Conservation (phyloP, 2,329 filamentous ascomycete species). For the Trichoderma brevicompactum region DNA sequence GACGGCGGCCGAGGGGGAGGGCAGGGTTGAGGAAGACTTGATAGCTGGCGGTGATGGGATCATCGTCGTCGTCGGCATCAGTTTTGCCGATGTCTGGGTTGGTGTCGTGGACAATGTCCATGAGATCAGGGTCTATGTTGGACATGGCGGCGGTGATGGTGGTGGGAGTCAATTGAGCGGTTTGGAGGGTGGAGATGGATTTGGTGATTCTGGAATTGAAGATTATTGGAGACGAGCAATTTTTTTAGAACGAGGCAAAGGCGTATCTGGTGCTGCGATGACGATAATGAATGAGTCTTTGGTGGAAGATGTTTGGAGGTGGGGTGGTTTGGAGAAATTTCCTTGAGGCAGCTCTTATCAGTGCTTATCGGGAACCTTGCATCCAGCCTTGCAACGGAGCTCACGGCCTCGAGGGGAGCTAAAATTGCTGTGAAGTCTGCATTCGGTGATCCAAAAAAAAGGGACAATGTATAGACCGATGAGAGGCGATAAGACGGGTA, state of each 20-base stretch:
- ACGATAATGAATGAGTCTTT: neutral
- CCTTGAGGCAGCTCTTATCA: slow-evolving; percentile 26
- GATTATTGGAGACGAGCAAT: neutral
- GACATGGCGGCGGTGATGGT: slow-evolving; percentile 3
- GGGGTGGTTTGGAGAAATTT: slow-evolving; percentile 28
- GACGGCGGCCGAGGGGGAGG: slow-evolving; percentile 63
- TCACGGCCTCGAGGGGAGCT: neutral
- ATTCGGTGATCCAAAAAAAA: too few relatives aligned
- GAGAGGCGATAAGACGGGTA: too few relatives aligned
- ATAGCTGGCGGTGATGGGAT: slow-evolving; percentile 76
- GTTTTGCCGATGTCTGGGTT: slow-evolving; percentile 25
- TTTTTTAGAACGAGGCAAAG: neutral
- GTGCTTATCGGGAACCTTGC: slow-evolving; percentile 36
- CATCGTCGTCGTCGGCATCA: slow-evolving; percentile 46
- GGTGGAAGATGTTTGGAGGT: slow-evolving; percentile 4
- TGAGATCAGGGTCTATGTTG: slow-evolving; percentile 31
- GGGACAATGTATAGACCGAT: too few relatives aligned
- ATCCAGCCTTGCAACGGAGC: neutral
- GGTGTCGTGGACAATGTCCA: slow-evolving; percentile 35
- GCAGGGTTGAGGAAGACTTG: slow-evolving; percentile 83
- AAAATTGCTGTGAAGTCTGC: neutral
- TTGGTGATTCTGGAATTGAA: too few relatives aligned
- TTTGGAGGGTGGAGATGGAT: neutral
- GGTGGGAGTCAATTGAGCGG: neutral
- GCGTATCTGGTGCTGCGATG: neutral